Conservation (phyloP, 2,329 filamentous ascomycete genomes). For the Plenodomus tracheiphilus region DNA sequence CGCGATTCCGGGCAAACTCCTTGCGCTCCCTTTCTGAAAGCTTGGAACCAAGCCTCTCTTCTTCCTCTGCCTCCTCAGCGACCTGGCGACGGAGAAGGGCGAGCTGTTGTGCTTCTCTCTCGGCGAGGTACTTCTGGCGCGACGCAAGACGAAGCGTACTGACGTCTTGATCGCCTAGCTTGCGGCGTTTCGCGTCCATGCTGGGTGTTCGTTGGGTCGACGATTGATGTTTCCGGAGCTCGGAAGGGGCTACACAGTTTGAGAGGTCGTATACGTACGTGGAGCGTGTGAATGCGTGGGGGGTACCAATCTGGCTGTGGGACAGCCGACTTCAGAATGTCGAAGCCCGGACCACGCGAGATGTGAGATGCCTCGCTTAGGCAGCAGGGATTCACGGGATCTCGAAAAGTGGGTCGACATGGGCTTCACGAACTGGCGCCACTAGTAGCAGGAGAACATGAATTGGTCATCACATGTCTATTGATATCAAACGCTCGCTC, state of each 20-base stretch:
- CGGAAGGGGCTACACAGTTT: background rate
- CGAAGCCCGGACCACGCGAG: slow-evolving; percentile 11
- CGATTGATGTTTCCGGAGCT: background rate
- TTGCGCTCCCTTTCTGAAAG: slow-evolving; percentile 79
- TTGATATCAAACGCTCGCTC: background rate
- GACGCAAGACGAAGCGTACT: slow-evolving; percentile 81
- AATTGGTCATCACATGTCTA: slow-evolving; percentile 55
- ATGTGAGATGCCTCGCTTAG: slow-evolving; percentile 1
- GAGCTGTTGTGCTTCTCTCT: slow-evolving; percentile 83
- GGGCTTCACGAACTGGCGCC: background rate
- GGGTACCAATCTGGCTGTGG: background rate
- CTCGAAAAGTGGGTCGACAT: background rate
- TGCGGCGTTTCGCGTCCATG: slow-evolving; percentile 37
- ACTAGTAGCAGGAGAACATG: slow-evolving; percentile 55
- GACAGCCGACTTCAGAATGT: slow-evolving; percentile 8
- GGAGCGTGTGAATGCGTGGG: slow-evolving; percentile 1
- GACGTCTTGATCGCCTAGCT: slow-evolving; percentile 48
- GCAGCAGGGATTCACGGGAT: background rate
- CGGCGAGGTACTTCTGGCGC: slow-evolving; percentile 89
- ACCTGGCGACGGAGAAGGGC: slow-evolving; percentile 89
- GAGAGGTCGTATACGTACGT: background rate
- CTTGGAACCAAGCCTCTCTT: slow-evolving; percentile 70
- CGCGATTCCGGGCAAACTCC: slow-evolving; percentile 86
- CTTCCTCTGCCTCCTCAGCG: slow-evolving; percentile 76
- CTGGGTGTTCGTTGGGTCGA: slow-evolving; percentile 1